These are phyloP conservation scores for Calocera viscosa DNA, from an alignment of 768 basidiomycete genomes.

Conservation along the genomic window DNA sequence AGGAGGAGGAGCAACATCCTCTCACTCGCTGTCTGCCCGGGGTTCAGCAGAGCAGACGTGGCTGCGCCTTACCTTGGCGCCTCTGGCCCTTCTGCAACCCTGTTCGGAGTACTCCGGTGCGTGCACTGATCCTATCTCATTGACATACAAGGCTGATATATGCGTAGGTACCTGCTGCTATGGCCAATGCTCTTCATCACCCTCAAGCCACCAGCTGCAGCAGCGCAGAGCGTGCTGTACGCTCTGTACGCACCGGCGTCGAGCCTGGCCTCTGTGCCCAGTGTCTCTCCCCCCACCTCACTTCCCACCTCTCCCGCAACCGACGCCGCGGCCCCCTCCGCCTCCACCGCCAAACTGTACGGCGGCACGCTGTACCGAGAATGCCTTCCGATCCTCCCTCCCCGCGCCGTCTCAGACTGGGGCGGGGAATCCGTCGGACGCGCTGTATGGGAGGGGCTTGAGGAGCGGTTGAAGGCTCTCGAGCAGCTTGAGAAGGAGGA, in stretches of 20 bases:
- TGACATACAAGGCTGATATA: neutral
- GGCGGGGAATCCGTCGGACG: constrained; percentile 43
- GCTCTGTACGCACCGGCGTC: constrained; percentile 62
- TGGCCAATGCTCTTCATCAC: constrained; percentile 57
- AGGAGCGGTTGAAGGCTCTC: constrained; percentile 30
- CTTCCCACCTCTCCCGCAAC: neutral
- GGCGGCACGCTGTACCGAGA: constrained; percentile 14
- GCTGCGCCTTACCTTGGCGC: constrained; percentile 34
- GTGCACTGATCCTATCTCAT: constrained; percentile 39
- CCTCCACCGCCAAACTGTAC: constrained; percentile 6
- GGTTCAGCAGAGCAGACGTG: constrained; percentile 59
- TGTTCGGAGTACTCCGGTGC: constrained; percentile 29
- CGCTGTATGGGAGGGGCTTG: constrained; percentile 60
- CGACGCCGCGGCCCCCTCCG: constrained; percentile 6
- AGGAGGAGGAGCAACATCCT: constrained; percentile 58
- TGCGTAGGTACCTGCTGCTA: constrained; percentile 47
- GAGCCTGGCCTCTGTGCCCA: constrained; percentile 28
- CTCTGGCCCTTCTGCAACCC: constrained; percentile 18
- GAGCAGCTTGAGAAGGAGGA: constrained; percentile 42
- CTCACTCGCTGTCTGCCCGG: constrained; percentile 59
- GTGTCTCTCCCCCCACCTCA: constrained; percentile 1
- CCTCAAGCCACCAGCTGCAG: constrained; percentile 50
- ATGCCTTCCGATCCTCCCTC: constrained; percentile 20
- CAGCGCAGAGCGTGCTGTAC: constrained; percentile 69
- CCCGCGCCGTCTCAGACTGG: constrained; percentile 46